Base-by-base conservation (phyloP, 257 asterid genomes). In the Vinca minor region DNA sequence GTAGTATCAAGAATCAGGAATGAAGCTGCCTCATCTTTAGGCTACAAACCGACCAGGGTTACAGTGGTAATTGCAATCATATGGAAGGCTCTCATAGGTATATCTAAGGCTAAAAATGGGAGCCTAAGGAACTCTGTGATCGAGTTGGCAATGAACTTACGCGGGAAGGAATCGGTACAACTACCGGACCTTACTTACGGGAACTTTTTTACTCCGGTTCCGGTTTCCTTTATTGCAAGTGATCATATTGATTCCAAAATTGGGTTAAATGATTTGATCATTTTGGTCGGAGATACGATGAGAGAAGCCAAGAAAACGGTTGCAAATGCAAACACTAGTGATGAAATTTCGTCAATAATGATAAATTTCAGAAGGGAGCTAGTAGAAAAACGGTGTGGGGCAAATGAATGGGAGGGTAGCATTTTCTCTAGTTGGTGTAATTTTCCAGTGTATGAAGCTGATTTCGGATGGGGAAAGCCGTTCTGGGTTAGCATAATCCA, bases 401-500 rank as follows among this genome's bases (percentile, higher is more conserved):
- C 26, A 8, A 58, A 14, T 1, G 39, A 8, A 1, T 31, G 48
- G 29, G 71, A 68, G 25, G 50, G 20, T 8, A 56, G 38, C 42
- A 0, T 58, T 0, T 11, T 55, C 38, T 36, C 65, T 4, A 70
- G 76, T 32, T 53, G 63, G 76, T 70, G 76, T 17, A 54, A 21
- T 45, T 58, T 70, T 3, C 59, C 66, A 8, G 5, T 41, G 9
- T 54, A 59, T 6, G 69, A 69, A 58, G 72, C 55, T n/a, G 72
- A 69, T 49, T 69, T 74, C 61, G 79, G 70, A 5, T 63, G 74
- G 80, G 77, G 80, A 59, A 71, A 67, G 26, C 77, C 80, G 35
- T 34, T 11, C 1, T 75, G 79, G 79, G 64, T 62, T 10, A 70
- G 75, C 63, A 23, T 9, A 44, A 57, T 58, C 25, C 3, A 44